phyloP scores from a whole-genome alignment of 129 eudicot species.

The Solidago caesia region DNA sequence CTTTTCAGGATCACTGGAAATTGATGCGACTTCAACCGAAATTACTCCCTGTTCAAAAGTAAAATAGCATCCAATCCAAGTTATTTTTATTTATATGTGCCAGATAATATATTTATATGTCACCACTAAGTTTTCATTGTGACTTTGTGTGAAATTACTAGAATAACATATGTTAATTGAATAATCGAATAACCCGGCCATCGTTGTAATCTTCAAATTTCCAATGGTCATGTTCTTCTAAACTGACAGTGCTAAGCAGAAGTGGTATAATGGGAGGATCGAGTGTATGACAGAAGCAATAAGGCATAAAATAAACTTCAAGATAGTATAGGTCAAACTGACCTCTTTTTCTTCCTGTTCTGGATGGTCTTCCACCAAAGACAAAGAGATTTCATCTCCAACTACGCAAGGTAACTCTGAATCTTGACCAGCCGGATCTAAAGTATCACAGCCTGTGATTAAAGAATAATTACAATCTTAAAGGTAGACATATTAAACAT shows the following conservation, averaged over 20 bases:
- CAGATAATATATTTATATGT: not conserved
- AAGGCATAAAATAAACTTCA: too few species aligned
- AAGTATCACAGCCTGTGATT: constrained; percentile 22
- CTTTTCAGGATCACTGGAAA: constrained; percentile 22
- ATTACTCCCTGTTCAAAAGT: constrained; percentile 32
- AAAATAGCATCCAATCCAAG: not conserved
- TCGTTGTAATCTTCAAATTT: not conserved
- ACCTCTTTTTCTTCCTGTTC: constrained; percentile 37
- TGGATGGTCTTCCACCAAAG: constrained; percentile 10
- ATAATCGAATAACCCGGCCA: not conserved
- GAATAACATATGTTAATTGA: too few species aligned
- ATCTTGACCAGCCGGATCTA: constrained; percentile 22
- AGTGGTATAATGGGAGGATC: too few species aligned
- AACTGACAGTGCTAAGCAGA: too few species aligned
- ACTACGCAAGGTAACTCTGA: constrained; percentile 13
- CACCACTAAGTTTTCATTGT: too few species aligned
- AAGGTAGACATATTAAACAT: not conserved
- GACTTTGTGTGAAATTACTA: too few species aligned
- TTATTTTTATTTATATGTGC: too few species aligned
- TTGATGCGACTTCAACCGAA: constrained; percentile 15
- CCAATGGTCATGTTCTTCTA: too few species aligned
- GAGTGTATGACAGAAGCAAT: too few species aligned
- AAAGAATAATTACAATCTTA: not conserved
- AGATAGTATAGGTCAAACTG: not conserved
- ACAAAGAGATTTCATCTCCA: constrained; percentile 26